These are phyloP conservation scores for Grammothele lineata DNA, from an alignment of 768 basidiomycete genomes.

Conservation along the genomic window DNA sequence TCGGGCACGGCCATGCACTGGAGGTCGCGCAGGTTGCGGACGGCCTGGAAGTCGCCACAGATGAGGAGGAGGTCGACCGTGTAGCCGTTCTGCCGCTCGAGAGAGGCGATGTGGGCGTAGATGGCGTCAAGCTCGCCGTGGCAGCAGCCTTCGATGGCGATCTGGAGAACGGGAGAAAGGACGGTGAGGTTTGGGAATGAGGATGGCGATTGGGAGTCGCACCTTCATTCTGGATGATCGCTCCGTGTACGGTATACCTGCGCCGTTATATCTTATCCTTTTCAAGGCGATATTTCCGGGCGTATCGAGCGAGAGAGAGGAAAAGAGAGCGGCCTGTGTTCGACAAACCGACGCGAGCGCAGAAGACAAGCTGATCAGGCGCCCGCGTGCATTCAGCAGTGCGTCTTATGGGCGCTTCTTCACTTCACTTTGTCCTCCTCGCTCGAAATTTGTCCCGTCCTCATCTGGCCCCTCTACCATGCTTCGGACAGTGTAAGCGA, in stretches of 20 bases:
- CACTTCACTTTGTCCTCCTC: not conserved
- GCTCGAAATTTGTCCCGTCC: conserved; percentile 4
- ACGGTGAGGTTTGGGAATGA: not conserved
- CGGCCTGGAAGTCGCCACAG: conserved; percentile 95
- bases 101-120: conserved; percentile 61
- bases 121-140: conserved; percentile 92
- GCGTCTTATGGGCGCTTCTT: conserved; percentile 5
- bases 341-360: no score
- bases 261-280: no score
- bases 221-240: not conserved
- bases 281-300: no score
- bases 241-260: no score
- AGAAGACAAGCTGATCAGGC: no score
- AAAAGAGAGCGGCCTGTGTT: no score
- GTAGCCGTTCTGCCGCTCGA: conserved; percentile 59
- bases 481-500: conserved; percentile 27
- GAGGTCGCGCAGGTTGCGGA: conserved; percentile 81
- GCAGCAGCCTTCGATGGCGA: conserved; percentile 93
- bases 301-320: no score
- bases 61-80: conserved; percentile 84
- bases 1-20: conserved; percentile 87
- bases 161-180: conserved; percentile 33
- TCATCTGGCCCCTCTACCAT: conserved; percentile 3
- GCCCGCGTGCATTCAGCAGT: no score
- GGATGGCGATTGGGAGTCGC: no score